Evolutionary conservation across 148 eudicot genomes (phyloP), one percentile per base, ranked within the genome.

Genomic region (Mesembryanthemum crystallinum): DNA sequence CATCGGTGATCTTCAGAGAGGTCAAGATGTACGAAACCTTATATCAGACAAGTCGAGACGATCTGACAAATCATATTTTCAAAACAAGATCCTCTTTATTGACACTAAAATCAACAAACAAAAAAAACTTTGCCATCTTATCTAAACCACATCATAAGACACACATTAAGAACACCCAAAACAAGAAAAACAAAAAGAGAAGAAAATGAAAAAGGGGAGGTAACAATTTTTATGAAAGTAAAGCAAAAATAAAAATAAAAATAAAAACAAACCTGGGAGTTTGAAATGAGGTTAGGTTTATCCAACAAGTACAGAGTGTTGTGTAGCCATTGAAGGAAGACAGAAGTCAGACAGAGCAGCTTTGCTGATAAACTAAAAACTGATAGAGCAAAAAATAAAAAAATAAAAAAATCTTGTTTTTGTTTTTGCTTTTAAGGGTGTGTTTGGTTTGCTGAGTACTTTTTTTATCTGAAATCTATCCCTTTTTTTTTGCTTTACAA

Each of bases 301-400:
- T 58, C 59, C 67, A 68, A 67, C 45, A 39, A 68, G 73, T n/a
- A 63, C 37, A 76, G 54, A 58, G 58, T 55, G 37, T 23, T 67
- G 71, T 67, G 39, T 67, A 67, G 45, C 77, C 77, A 74, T 74
- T 47, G 69, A 74, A 68, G 74, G 20, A 51, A 39, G 23, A 62
- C 51, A 71, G 42, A 70, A 70, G 8, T 57, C 12, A 55, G 42
- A 63, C 4, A 45, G 49, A 45, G 3, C 29, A 66, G 21, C 18
- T 43, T 43, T 33, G 32, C 42, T 29, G 69, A 45, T 73, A 9
- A 35, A 67, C 67, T 57, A 37, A 58, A 49, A 18, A 43, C 20
- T 54, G 42, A 32, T 61, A 17, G n/a, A 21, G 24, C 30, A 21
- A 33, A 15, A 37, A 7, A 18, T 54, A 21, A 23, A n/a, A n/a